Evolutionary conservation across 192 early-diverging fungal species (phyloP).

Genomic region (Gonapodya sp.): DNA sequence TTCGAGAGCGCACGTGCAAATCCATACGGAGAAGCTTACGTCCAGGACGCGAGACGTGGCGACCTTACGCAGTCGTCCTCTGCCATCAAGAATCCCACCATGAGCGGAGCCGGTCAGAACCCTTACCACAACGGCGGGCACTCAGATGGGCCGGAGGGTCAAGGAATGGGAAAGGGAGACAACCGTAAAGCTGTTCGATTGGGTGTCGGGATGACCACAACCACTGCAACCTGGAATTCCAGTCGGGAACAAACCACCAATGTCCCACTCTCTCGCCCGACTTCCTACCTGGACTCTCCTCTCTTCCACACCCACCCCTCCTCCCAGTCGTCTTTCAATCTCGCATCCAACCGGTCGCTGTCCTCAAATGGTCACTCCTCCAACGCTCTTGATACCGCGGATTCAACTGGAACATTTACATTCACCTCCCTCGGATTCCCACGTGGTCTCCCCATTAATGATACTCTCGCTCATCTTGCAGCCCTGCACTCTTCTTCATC

Average conservation of each 20-base stretch:
- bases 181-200: background rate
- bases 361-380: background rate
- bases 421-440: background rate
- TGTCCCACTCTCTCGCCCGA: background rate
- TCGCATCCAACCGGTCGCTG: too few relatives aligned
- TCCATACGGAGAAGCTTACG: background rate
- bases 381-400: background rate
- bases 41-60: background rate
- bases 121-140: background rate
- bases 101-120: too few relatives aligned
- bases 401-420: background rate
- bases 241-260: background rate
- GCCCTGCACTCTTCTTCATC: background rate
- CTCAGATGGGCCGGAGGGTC: background rate
- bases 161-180: background rate
- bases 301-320: background rate
- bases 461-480: background rate
- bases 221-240: background rate
- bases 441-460: background rate
- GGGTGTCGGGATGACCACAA: background rate
- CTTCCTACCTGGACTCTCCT: background rate
- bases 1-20: background rate
- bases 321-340: too few relatives aligned
- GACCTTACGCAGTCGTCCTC: background rate
- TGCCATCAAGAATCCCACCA: background rate